These are phyloP conservation scores for Penicillium psychrosexuale DNA, from an alignment of 2,329 filamentous ascomycete genomes.

Conservation along the genomic window DNA sequence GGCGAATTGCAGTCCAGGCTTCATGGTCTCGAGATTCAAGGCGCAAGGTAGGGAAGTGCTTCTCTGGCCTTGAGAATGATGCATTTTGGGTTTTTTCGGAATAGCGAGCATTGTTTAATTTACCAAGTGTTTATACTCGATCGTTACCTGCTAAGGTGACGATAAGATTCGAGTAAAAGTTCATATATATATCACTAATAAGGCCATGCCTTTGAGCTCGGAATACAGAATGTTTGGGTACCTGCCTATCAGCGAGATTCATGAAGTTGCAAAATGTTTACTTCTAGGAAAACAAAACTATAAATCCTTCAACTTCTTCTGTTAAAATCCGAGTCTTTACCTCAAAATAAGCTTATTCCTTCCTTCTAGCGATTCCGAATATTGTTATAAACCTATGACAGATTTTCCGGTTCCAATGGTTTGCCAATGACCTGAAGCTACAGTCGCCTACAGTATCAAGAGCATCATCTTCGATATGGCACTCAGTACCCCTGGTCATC, in stretches of 20 bases:
- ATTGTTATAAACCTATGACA: no score
- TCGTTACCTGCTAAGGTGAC: background rate
- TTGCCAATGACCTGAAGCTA: no score
- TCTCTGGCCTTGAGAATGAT: background rate
- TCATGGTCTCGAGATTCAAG: background rate
- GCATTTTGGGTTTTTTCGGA: background rate
- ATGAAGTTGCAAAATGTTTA: background rate
- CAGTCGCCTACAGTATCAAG: no score
- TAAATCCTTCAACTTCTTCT: no score
- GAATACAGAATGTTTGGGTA: background rate
- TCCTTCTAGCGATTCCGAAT: no score
- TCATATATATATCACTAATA: background rate
- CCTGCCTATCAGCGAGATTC: no score
- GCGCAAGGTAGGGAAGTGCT: background rate
- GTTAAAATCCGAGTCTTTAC: no score
- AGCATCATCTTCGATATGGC: no score
- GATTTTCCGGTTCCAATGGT: no score
- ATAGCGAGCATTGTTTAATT: background rate
- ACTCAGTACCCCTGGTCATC: no score
- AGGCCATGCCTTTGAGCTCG: background rate
- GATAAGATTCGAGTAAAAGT: background rate
- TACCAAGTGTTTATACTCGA: background rate
- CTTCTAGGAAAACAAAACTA: no score
- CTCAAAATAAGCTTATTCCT: no score
- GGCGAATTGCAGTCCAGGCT: background rate